Evolutionary conservation across 2,329 filamentous ascomycete species (phyloP).

Genomic region (Lasiodiplodia theobromae): DNA sequence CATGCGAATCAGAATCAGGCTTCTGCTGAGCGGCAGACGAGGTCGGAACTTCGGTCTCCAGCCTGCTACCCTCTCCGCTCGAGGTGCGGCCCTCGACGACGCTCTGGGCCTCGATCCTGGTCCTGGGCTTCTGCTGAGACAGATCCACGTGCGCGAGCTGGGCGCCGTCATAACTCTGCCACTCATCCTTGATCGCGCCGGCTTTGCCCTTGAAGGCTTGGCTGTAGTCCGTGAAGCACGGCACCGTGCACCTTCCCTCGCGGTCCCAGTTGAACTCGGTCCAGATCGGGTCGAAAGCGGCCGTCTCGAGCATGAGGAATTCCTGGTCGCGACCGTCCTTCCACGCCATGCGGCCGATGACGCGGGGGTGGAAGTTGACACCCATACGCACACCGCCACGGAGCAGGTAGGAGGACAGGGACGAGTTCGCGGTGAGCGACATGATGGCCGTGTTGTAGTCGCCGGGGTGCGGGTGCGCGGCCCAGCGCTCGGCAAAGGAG

Average conservation of each 20-base stretch:
- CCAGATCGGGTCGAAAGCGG: conserved; percentile 65
- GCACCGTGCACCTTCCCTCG: conserved; percentile 60
- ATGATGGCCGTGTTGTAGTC: conserved; percentile 66
- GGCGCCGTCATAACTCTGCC: conserved; percentile 59
- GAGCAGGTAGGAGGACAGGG: conserved; percentile 62
- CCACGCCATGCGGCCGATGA: conserved; percentile 64
- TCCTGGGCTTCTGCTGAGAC: conserved; percentile 31
- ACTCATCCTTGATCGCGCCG: conserved; percentile 58
- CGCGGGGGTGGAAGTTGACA: conserved; percentile 63
- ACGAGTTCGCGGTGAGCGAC: conserved; percentile 63
- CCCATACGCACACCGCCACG: conserved; percentile 65
- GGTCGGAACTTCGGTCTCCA: conserved; percentile 28
- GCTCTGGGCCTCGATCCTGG: conserved; percentile 20
- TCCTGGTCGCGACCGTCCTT: conserved; percentile 62
- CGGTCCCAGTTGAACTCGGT: conserved; percentile 63
- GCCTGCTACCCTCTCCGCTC: conserved; percentile 29
- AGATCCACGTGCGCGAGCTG: conserved; percentile 48
- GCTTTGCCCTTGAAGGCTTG: conserved; percentile 59
- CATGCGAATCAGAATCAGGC: conserved; percentile 38
- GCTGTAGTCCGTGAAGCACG: conserved; percentile 62
- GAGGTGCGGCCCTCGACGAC: conserved; percentile 26
- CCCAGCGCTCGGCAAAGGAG: conserved; percentile 64
- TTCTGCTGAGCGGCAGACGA: conserved; percentile 40
- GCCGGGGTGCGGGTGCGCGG: conserved; percentile 59
- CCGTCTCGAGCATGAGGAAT: conserved; percentile 64